These are phyloP conservation scores for Tirmania nivea DNA, from an alignment of 495 filamentous ascomycete genomes.

Conservation along the genomic window DNA sequence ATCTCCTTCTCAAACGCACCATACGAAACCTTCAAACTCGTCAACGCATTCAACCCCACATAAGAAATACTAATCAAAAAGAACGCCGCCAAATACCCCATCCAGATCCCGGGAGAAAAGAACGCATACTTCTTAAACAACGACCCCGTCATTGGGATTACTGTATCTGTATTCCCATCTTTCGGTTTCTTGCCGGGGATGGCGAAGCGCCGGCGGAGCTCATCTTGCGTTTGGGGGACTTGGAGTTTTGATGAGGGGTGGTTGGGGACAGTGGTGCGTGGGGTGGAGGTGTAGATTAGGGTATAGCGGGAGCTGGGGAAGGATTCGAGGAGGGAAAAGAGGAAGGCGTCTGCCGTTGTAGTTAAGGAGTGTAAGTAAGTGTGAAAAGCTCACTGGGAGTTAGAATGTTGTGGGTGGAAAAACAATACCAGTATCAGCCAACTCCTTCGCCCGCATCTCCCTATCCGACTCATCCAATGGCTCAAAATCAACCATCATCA, in stretches of 20 bases:
- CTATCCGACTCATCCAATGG: background rate
- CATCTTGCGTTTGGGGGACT: background rate
- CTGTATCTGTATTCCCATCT: background rate
- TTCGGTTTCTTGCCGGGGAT: background rate
- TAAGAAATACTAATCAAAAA: slow-evolving; percentile 55
- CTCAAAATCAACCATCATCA: background rate
- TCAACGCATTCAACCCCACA: slow-evolving; percentile 51
- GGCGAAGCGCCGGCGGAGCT: background rate
- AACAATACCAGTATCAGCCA: background rate
- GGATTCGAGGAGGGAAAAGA: slow-evolving; percentile 30
- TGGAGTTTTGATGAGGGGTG: background rate
- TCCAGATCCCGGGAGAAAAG: slow-evolving; percentile 73
- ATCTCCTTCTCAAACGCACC: slow-evolving; percentile 93
- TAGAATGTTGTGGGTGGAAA: background rate
- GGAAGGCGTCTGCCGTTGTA: slow-evolving; percentile 31
- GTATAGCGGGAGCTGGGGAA: slow-evolving; percentile 34
- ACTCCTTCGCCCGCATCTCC: background rate
- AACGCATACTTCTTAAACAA: slow-evolving; percentile 86
- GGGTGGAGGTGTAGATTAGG: slow-evolving; percentile 38
- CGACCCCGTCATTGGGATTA: slow-evolving; percentile 23
- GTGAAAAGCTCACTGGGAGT: background rate
- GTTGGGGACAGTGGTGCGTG: slow-evolving; percentile 6
- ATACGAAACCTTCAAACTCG: slow-evolving; percentile 70
- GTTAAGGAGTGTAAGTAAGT: background rate
- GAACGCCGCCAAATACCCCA: slow-evolving; percentile 45